A percentile compares a stretch with the other conserved stretches of the same genome.
These are phyloP conservation scores for Fusarium napiforme DNA, from an alignment of 2,329 filamentous ascomycete genomes.

Conservation along the genomic window DNA sequence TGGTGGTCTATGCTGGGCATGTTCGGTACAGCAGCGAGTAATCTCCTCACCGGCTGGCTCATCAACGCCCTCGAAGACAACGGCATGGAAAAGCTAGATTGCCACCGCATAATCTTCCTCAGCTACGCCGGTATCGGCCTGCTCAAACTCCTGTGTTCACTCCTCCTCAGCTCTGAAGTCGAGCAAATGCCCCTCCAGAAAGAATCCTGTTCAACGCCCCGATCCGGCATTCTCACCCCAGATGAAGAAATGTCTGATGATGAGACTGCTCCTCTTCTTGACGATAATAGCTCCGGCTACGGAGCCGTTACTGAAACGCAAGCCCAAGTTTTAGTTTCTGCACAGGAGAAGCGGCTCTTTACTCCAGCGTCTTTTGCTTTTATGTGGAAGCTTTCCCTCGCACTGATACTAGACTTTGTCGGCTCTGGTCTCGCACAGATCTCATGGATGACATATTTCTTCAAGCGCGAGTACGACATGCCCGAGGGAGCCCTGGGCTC, in stretches of 20 bases:
- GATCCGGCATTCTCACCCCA: background rate
- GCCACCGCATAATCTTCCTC: constrained; percentile 33
- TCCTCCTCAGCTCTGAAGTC: constrained; percentile 25
- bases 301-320: constrained; percentile 6
- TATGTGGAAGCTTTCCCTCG: constrained; percentile 38
- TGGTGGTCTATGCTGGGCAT: constrained; percentile 43
- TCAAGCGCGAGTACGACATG: constrained; percentile 39
- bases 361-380: constrained; percentile 30
- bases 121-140: constrained; percentile 30
- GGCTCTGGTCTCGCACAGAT: constrained; percentile 38
- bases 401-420: constrained; percentile 36
- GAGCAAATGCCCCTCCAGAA: constrained; percentile 19
- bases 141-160: constrained; percentile 25
- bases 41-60: constrained; percentile 33
- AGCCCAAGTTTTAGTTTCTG: background rate
- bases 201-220: constrained; percentile 7
- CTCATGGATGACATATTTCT: constrained; percentile 43
- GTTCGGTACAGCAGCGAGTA: constrained; percentile 37
- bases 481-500: constrained; percentile 32
- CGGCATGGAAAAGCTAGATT: constrained; percentile 15
- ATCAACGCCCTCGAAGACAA: constrained; percentile 25
- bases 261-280: constrained; percentile 27
- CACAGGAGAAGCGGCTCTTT: constrained; percentile 17
- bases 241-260: background rate
- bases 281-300: background rate